Percentiles rank a stretch among this genome's conserved stretches.
Conservation (phyloP, 768 basidiomycete genomes). For the Russula brevipes region DNA sequence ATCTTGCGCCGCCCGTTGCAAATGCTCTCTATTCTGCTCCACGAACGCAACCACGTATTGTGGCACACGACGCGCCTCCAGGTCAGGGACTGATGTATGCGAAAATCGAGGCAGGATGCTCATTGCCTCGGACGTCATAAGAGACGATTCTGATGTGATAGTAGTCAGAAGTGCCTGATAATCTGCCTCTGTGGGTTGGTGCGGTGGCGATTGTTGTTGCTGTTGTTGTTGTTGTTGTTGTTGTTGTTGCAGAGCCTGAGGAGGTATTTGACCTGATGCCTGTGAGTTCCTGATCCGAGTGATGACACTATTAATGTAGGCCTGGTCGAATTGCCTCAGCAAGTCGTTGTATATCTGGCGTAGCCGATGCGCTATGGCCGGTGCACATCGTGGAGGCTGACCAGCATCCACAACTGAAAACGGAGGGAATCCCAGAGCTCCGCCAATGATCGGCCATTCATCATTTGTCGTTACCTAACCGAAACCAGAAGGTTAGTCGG, state of each 20-base stretch:
- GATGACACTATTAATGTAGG: slow-evolving; percentile 1
- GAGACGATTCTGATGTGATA: slow-evolving; percentile 1
- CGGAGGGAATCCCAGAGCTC: slow-evolving; percentile 8
- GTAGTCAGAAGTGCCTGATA: slow-evolving; percentile 14
- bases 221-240: slow-evolving; percentile 3
- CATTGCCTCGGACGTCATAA: slow-evolving; percentile 4
- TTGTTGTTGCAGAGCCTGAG: slow-evolving; percentile 7
- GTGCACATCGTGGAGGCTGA: slow-evolving; percentile 9
- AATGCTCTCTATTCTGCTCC: slow-evolving; percentile 14
- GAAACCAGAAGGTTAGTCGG: neutral
- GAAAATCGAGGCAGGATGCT: slow-evolving; percentile 21
- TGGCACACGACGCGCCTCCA: slow-evolving; percentile 18
- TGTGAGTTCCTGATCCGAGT: neutral
- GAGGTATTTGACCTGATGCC: neutral
- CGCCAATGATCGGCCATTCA: slow-evolving; percentile 16
- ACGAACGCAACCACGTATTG: slow-evolving; percentile 12
- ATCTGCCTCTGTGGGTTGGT: slow-evolving; percentile 18
- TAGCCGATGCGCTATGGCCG: slow-evolving; percentile 4
- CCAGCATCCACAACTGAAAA: neutral
- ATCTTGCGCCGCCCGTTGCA: slow-evolving; percentile 17
- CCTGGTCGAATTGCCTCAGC: slow-evolving; percentile 14
- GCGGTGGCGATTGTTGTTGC: slow-evolving; percentile 6
- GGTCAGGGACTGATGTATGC: slow-evolving; percentile 16
- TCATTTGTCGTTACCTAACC: slow-evolving; percentile 10
- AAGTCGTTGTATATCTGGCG: slow-evolving; percentile 7